Conservation (phyloP, 768 basidiomycete genomes). For the Trametes villosa region DNA sequence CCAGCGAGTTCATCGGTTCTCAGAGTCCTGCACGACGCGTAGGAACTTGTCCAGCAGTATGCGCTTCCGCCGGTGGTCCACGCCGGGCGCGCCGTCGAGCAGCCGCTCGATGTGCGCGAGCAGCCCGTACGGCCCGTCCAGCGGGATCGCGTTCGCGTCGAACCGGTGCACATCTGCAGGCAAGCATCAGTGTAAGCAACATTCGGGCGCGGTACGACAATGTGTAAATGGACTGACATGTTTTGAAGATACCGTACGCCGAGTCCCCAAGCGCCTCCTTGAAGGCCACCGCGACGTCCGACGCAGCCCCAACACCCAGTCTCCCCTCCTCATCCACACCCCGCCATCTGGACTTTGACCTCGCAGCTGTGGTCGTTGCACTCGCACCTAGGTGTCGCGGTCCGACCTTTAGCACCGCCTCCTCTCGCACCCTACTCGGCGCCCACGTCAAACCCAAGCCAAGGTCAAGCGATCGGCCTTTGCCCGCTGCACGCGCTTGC, state of each 20-base stretch:
- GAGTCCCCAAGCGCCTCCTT: slow-evolving; percentile 40
- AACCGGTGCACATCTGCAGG: slow-evolving; percentile 70
- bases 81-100: slow-evolving; percentile 49
- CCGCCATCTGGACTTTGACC: slow-evolving; percentile 29
- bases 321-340: slow-evolving; percentile 37
- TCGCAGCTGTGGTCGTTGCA: slow-evolving; percentile 17
- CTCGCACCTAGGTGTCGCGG: slow-evolving; percentile 9
- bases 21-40: slow-evolving; percentile 50
- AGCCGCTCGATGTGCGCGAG: slow-evolving; percentile 66
- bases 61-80: slow-evolving; percentile 53
- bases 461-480: slow-evolving; percentile 74
- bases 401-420: slow-evolving; percentile 53
- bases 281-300: slow-evolving; percentile 45
- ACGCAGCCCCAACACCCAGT: slow-evolving; percentile 28
- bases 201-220: slow-evolving; percentile 1
- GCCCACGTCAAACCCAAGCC: slow-evolving; percentile 76
- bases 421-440: slow-evolving; percentile 66
- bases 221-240: slow-evolving; percentile 52
- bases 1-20: slow-evolving; percentile 25
- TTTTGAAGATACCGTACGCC: slow-evolving; percentile 53
- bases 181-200: neutral
- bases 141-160: slow-evolving; percentile 73
- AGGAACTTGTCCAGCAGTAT: slow-evolving; percentile 62
- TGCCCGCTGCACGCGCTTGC: slow-evolving; percentile 38
- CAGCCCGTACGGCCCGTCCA: slow-evolving; percentile 75